Percentiles rank a stretch among this genome's conserved stretches.
These are phyloP conservation scores for Plasmopara viticola DNA, from an alignment of 352 stramenopile species.

Conservation along the genomic window DNA sequence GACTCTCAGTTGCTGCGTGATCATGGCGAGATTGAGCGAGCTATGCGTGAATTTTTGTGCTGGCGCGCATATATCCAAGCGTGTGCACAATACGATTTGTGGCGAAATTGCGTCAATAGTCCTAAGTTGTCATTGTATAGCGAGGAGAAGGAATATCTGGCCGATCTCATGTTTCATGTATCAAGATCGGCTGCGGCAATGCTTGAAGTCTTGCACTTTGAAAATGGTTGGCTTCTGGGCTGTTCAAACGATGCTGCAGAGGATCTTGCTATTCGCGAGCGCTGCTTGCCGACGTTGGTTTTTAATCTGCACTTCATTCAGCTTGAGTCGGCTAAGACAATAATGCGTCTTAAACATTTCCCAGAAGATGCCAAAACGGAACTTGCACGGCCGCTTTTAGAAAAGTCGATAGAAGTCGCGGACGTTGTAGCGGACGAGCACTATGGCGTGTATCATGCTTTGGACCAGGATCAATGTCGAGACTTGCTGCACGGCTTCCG, in stretches of 20 bases:
- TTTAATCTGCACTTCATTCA: slow-evolving; percentile 76
- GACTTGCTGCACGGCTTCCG: slow-evolving; percentile 61
- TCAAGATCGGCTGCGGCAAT: slow-evolving; percentile 40
- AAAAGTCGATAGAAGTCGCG: slow-evolving; percentile 70
- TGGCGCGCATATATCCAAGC: slow-evolving; percentile 71
- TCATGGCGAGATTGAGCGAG: slow-evolving; percentile 44
- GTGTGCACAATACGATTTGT: slow-evolving; percentile 59
- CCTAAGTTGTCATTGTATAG: slow-evolving; percentile 39
- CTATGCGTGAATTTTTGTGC: slow-evolving; percentile 56
- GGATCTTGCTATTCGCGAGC: slow-evolving; percentile 35
- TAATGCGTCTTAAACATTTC: slow-evolving; percentile 69
- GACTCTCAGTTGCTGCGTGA: slow-evolving; percentile 30
- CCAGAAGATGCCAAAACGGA: slow-evolving; percentile 46
- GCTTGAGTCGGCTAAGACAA: slow-evolving; percentile 62
- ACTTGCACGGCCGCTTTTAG: slow-evolving; percentile 49
- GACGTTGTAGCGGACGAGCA: slow-evolving; percentile 75
- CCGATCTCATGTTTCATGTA: slow-evolving; percentile 72
- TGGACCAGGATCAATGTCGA: slow-evolving; percentile 57
- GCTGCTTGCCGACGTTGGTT: slow-evolving; percentile 62
- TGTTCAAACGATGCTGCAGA: slow-evolving; percentile 41
- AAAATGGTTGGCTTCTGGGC: slow-evolving; percentile 63
- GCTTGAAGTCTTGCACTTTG: slow-evolving; percentile 76
- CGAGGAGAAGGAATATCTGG: slow-evolving; percentile 72
- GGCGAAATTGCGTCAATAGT: slow-evolving; percentile 51
- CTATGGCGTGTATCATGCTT: slow-evolving; percentile 54